Evolutionary conservation across 495 filamentous ascomycete species (phyloP).

Genomic region (Podospora fimiseda): DNA sequence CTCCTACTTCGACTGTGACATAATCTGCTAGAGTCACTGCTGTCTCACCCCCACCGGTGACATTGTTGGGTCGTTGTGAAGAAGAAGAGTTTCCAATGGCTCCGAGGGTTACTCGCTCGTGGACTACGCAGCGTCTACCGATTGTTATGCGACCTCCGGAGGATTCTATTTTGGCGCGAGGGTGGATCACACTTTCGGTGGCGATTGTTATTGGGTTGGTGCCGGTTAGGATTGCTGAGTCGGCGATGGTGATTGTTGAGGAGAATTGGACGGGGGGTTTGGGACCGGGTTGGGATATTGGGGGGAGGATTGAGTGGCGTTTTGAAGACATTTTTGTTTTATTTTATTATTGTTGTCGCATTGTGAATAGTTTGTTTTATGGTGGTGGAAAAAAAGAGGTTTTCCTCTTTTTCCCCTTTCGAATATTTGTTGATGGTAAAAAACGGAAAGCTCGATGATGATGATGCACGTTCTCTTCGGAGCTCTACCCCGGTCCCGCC

Average conservation of each 20-base stretch:
- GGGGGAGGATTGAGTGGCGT: slow-evolving; percentile 45
- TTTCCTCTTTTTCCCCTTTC: background rate
- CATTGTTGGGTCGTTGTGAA: too few species aligned
- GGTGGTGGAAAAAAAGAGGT: background rate
- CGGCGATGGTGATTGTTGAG: slow-evolving; percentile 63
- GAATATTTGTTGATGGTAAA: background rate
- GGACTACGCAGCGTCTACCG: slow-evolving; percentile 66
- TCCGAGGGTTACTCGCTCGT: slow-evolving; percentile 63
- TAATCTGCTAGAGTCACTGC: slow-evolving; percentile 50
- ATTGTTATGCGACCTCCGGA: slow-evolving; percentile 63
- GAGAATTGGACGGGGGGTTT: slow-evolving; percentile 67
- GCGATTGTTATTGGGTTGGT: slow-evolving; percentile 65
- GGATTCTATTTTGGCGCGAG: slow-evolving; percentile 64
- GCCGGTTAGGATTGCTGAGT: slow-evolving; percentile 67
- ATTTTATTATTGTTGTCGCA: background rate
- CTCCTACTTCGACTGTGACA: slow-evolving; percentile 55
- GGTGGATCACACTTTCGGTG: slow-evolving; percentile 72
- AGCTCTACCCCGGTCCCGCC: slow-evolving; percentile 5
- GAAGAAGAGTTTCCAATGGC: too few species aligned
- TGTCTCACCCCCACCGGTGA: too few species aligned
- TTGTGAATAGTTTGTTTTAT: background rate
- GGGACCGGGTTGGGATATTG: slow-evolving; percentile 36
- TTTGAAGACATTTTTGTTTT: slow-evolving; percentile 30
- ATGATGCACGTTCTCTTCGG: background rate
- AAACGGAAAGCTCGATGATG: background rate